These are phyloP conservation scores for Trichoderma lentiforme DNA, from an alignment of 2,329 filamentous ascomycete species.

Conservation along the genomic window DNA sequence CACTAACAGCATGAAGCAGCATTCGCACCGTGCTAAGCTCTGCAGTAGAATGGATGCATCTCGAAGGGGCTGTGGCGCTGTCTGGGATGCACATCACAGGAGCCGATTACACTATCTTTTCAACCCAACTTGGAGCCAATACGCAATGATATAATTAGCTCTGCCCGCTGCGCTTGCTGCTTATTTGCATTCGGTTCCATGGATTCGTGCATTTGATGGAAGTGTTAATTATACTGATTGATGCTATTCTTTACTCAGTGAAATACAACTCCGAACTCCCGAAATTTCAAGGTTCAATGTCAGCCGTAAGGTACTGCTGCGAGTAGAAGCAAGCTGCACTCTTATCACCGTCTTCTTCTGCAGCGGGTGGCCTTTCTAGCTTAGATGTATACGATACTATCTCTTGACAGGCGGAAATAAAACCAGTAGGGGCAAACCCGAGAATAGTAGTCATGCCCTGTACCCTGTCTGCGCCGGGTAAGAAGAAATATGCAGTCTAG, in stretches of 20 bases:
- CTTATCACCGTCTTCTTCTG: background rate
- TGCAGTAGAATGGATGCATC: background rate
- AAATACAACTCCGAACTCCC: background rate
- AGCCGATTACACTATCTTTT: background rate
- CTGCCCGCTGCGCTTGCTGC: background rate
- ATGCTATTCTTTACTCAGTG: background rate
- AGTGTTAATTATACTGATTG: background rate
- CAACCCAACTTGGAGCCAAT: background rate
- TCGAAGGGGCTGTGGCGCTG: background rate
- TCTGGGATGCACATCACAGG: constrained; percentile 1
- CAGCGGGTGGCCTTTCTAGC: background rate
- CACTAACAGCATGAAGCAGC: background rate
- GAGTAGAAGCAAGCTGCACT: background rate
- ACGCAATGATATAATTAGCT: background rate
- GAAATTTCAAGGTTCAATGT: background rate
- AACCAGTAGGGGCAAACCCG: background rate
- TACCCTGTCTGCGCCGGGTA: background rate
- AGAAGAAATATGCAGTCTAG: background rate
- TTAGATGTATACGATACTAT: background rate
- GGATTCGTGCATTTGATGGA: background rate
- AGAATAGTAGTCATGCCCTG: background rate
- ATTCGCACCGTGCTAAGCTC: background rate
- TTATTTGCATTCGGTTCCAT: background rate
- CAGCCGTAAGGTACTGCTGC: background rate
- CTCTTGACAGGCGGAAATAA: background rate